These are phyloP conservation scores for Nothopassalora personata DNA, from an alignment of 2,329 filamentous ascomycete species.

Conservation along the genomic window DNA sequence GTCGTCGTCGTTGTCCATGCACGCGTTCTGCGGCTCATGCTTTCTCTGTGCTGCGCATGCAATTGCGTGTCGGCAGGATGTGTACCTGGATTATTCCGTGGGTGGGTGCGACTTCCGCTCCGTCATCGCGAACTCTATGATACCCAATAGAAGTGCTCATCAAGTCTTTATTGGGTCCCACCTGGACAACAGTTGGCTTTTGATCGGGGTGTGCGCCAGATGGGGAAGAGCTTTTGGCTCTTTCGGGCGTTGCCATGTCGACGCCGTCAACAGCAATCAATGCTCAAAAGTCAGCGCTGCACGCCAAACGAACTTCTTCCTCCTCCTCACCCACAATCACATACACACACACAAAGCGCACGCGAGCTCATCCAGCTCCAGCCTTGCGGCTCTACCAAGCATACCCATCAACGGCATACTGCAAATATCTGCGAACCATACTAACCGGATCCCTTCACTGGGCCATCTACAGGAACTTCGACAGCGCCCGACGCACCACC, in stretches of 20 bases:
- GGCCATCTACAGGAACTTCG: slow-evolving; percentile 30
- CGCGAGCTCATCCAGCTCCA: slow-evolving; percentile 16
- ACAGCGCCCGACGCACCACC: slow-evolving; percentile 24
- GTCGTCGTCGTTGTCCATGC: background rate
- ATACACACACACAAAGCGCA: slow-evolving; percentile 15
- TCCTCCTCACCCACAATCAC: slow-evolving; percentile 26
- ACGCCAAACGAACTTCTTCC: slow-evolving; percentile 4
- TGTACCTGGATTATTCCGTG: background rate
- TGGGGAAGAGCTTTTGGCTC: background rate
- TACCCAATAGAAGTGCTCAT: background rate
- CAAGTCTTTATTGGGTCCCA: too few species aligned
- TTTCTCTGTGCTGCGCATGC: background rate
- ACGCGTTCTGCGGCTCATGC: background rate
- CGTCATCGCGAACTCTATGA: background rate
- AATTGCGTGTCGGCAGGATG: background rate
- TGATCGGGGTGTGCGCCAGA: too few species aligned
- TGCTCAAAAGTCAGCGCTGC: background rate
- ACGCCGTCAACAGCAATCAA: background rate
- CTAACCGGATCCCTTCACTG: slow-evolving; percentile 37
- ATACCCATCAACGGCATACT: slow-evolving; percentile 31
- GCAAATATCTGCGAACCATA: slow-evolving; percentile 34
- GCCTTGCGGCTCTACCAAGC: slow-evolving; percentile 22
- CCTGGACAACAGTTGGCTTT: too few species aligned
- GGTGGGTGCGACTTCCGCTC: background rate
- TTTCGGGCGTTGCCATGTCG: background rate